These are phyloP conservation scores for Rosa multiflora DNA, from an alignment of 306 rosid species.

Conservation along the genomic window DNA sequence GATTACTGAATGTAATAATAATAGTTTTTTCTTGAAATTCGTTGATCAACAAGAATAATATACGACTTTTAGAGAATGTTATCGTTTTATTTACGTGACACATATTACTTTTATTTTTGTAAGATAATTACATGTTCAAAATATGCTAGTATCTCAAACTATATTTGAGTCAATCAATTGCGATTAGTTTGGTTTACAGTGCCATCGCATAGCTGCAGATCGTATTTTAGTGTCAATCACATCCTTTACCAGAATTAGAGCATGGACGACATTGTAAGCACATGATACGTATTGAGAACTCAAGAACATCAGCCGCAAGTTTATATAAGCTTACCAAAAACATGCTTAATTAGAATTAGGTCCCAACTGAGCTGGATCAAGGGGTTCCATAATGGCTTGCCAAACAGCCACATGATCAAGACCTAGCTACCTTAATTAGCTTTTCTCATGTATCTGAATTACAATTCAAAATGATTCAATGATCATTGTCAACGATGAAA, in stretches of 20 bases:
- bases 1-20: too few relatives aligned
- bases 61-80: too few relatives aligned
- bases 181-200: not conserved
- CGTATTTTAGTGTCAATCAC: not conserved
- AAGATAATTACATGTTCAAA: too few relatives aligned
- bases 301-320: not conserved
- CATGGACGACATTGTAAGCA: not conserved
- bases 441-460: not conserved
- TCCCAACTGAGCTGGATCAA: not conserved
- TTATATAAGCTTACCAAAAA: not conserved
- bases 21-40: too few relatives aligned
- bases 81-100: too few relatives aligned
- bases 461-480: too few relatives aligned
- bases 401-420: slow-evolving; percentile 3
- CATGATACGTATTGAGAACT: not conserved
- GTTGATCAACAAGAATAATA: too few relatives aligned
- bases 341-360: not conserved
- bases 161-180: too few relatives aligned
- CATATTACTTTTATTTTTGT: too few relatives aligned
- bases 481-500: too few relatives aligned
- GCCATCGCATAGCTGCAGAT: not conserved
- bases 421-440: not conserved
- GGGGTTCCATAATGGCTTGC: not conserved
- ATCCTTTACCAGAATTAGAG: not conserved
- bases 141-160: too few relatives aligned